phyloP scores from a whole-genome alignment of 352 stramenopile genomes.

The Plasmopara muralis region DNA sequence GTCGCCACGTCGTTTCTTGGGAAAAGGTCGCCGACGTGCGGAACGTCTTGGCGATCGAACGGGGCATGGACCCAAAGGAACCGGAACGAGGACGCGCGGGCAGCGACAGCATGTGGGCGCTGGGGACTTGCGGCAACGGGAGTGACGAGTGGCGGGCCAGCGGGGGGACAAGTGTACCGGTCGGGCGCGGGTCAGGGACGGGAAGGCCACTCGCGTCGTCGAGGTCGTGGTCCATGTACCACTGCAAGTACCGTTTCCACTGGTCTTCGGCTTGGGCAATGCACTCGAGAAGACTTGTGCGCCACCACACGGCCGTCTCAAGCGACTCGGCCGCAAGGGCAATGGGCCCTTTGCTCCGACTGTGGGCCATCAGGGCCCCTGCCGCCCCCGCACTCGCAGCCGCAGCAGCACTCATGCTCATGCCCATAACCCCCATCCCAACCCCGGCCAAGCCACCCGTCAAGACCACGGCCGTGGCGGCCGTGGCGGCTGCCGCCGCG shows the following conservation, averaged over 20 bases:
- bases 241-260: conserved; percentile 81
- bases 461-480: conserved; percentile 69
- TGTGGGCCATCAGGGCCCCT: conserved; percentile 66
- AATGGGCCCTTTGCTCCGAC: conserved; percentile 61
- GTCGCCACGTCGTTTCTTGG: conserved; percentile 63
- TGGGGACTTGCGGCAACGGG: neutral
- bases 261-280: conserved; percentile 79
- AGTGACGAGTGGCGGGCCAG: conserved; percentile 1
- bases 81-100: conserved; percentile 21
- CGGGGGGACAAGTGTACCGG: too few species aligned
- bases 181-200: too few species aligned
- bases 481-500: conserved; percentile 61
- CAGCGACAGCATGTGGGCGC: neutral
- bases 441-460: conserved; percentile 73
- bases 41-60: conserved; percentile 75
- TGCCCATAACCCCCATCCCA: conserved; percentile 67
- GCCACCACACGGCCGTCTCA: conserved; percentile 80
- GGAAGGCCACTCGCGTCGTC: conserved; percentile 15
- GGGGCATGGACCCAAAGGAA: conserved; percentile 66
- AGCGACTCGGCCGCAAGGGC: conserved; percentile 74
- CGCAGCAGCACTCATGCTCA: conserved; percentile 75
- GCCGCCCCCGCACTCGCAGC: conserved; percentile 66
- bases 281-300: conserved; percentile 79
- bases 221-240: conserved; percentile 80
- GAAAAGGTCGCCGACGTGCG: conserved; percentile 72